Percentiles rank a stretch among this genome's conserved stretches.
Conservation (phyloP, 2,329 filamentous ascomycete genomes). For the Aspergillus ibericus region DNA sequence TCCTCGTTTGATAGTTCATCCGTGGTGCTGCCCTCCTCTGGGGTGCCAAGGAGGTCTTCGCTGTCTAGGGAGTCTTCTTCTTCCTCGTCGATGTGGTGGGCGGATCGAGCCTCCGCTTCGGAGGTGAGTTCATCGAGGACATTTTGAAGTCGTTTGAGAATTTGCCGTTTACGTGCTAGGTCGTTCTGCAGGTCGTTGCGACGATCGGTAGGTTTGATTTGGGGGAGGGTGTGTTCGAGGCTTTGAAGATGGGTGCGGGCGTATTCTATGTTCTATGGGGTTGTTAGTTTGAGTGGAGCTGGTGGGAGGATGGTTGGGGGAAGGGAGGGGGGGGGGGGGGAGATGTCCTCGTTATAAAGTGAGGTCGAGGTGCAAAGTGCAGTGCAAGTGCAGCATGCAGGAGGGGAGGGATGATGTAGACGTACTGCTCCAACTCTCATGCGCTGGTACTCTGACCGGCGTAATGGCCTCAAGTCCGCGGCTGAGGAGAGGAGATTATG, state of each 20-base stretch:
- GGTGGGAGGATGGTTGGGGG: too few relatives aligned
- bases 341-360: neutral
- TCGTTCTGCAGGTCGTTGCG: constrained; percentile 43
- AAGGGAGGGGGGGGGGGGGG: neutral
- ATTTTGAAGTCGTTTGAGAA: constrained; percentile 34
- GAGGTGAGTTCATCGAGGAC: constrained; percentile 34
- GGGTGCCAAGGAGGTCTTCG: constrained; percentile 20
- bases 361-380: neutral
- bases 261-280: constrained; percentile 45
- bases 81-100: constrained; percentile 15
- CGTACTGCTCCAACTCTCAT: constrained; percentile 43
- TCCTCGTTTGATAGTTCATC: constrained; percentile 17
- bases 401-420: neutral
- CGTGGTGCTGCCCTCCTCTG: constrained; percentile 13
- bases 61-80: constrained; percentile 18
- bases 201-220: constrained; percentile 40
- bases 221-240: constrained; percentile 42
- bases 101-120: constrained; percentile 18
- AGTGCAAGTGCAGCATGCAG: neutral
- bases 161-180: constrained; percentile 39
- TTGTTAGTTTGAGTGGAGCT: neutral
- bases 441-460: constrained; percentile 44
- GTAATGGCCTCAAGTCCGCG: constrained; percentile 38
- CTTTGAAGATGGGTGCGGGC: constrained; percentile 43
- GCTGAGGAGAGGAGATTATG: constrained; percentile 44